Conservation (phyloP, 352 stramenopile species). For the Pythium volutum region DNA sequence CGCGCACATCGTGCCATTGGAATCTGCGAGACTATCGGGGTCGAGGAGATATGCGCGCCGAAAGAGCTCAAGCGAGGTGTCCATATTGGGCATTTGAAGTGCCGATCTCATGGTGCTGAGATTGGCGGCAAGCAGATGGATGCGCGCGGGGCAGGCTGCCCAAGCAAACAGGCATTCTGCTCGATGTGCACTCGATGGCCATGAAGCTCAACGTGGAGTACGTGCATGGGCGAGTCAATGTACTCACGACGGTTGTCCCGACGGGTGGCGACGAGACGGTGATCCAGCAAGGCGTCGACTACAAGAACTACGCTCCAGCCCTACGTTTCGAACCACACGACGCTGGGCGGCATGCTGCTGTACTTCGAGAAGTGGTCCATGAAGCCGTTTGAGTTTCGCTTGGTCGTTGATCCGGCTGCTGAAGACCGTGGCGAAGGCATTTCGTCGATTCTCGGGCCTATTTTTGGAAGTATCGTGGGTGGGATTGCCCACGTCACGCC, state of each 20-base stretch:
- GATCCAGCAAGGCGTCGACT: conserved; percentile 55
- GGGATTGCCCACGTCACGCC: conserved; percentile 85
- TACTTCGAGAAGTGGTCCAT: conserved; percentile 84
- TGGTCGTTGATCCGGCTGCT: conserved; percentile 83
- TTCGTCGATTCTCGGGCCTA: conserved; percentile 73
- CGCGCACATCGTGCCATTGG: conserved; percentile 45
- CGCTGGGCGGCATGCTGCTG: conserved; percentile 57
- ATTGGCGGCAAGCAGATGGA: no score
- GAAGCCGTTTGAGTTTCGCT: conserved; percentile 63
- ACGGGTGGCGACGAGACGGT: conserved; percentile 62
- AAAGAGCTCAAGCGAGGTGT: no score
- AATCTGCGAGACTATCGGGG: no score
- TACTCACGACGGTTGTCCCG: conserved; percentile 75
- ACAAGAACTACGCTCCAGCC: conserved; percentile 55
- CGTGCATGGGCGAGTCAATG: conserved; percentile 56
- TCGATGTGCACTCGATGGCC: conserved; percentile 62
- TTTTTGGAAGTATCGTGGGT: conserved; percentile 82
- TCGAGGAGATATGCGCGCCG: no score
- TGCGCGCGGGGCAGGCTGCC: conserved; percentile 71
- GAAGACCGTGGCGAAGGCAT: conserved; percentile 80
- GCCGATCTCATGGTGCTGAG: no score
- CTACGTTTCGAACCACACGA: conserved; percentile 42
- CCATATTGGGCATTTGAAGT: no score
- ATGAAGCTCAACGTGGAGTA: conserved; percentile 86
- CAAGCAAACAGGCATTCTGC: conserved; percentile 48